Evolutionary conservation across 1,139 yeast species (phyloP), one percentile per base, ranked within the genome.

Genomic region (Hyphopichia buzzinii): DNA sequence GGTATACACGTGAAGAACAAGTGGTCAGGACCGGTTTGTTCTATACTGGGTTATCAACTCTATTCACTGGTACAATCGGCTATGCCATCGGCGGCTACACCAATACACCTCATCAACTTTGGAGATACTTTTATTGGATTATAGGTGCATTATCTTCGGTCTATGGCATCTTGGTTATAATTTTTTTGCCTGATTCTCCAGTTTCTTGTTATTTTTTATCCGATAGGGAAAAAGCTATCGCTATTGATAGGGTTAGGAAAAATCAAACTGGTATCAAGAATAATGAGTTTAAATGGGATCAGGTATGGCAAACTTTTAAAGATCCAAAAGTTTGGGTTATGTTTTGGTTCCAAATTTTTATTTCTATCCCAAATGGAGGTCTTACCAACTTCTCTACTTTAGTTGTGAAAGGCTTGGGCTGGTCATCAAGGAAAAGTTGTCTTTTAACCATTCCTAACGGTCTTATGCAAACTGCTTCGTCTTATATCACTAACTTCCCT

Each of bases 191-290:
- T 1, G 47, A 50, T 30, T 43, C 38, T 27, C 57, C 55, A 11
- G 36, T 43, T 4, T 16, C 35, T 1, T 44, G 49, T 17, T 19
- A 19, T 14, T 52, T 50, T 31, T 37, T 52, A 22, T 22, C 35
- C 15, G 38, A 35, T 3, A 43, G 42, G 1, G 51, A 52, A 25
- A 46, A 44, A 30, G 14, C 31, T 2, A 37, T 43, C 17, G 48
- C 50, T 5, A 25, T 52, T 12, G 41, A 44, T 8, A 41, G 41
- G 30, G 45, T 52, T 25, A 36, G 51, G 5, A 34, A 30, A 4
- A 51, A 52, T 34, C 48, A 49, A 24, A 51, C 55, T 1, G 70
- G 70, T 10, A 60, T 65, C 17, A 59, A 56, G 35, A 53, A 57
- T 33, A 49, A 47, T 29, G 53, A 49, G 33, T 55, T 62, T 44